Evolutionary conservation across 805 yeast species (phyloP).

Genomic region (Zygoascus bituminiphila): DNA sequence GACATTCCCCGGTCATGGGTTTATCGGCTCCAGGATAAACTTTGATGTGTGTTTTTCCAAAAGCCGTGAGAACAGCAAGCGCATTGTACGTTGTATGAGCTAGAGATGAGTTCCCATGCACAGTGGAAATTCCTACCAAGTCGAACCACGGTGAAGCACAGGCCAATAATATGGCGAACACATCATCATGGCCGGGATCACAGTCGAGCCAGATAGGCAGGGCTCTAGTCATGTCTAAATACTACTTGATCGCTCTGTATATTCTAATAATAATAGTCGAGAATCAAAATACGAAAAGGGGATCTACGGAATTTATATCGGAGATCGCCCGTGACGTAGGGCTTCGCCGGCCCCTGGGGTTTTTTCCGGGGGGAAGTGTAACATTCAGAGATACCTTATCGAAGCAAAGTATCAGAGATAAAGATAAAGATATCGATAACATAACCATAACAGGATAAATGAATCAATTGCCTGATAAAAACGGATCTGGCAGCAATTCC

Average conservation of each 20-base stretch:
- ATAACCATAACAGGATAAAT: too few relatives aligned
- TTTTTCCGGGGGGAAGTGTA: neutral
- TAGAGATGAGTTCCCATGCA: constrained; percentile 63
- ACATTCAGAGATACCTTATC: too few relatives aligned
- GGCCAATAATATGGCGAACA: constrained; percentile 62
- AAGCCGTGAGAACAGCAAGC: constrained; percentile 54
- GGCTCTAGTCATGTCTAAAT: too few relatives aligned
- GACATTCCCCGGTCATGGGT: constrained; percentile 47
- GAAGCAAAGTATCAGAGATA: too few relatives aligned
- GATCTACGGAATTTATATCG: neutral
- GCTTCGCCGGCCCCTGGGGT: too few relatives aligned
- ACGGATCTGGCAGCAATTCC: neutral
- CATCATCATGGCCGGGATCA: constrained; percentile 90
- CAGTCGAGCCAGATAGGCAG: constrained; percentile 85
- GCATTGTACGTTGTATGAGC: constrained; percentile 63
- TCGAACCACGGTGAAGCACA: constrained; percentile 50
- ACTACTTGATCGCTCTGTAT: constrained; percentile 3
- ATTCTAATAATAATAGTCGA: neutral
- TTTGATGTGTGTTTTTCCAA: constrained; percentile 40
- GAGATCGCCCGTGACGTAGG: neutral
- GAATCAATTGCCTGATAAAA: neutral
- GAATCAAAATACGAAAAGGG: neutral
- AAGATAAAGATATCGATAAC: too few relatives aligned
- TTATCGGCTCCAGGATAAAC: constrained; percentile 58
- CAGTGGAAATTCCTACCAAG: constrained; percentile 64